These are phyloP conservation scores for Calonectria multiphialidica DNA, from an alignment of 2,329 filamentous ascomycete genomes.

Conservation along the genomic window DNA sequence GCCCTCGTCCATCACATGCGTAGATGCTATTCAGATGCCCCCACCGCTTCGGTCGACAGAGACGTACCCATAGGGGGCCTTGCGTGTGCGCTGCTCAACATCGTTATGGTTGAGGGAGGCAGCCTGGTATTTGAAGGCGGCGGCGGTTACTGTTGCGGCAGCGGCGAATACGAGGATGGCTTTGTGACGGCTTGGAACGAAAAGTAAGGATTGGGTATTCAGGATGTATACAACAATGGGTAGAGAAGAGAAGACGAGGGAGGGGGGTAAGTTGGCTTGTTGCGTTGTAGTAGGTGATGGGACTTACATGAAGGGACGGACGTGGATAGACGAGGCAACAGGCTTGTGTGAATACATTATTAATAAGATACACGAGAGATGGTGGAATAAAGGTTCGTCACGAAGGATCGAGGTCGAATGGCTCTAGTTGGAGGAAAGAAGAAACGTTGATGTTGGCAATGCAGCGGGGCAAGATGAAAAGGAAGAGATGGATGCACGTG, in stretches of 20 bases:
- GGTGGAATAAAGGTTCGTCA: not conserved
- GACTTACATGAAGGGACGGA: conserved; percentile 39
- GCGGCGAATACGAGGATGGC: conserved; percentile 51
- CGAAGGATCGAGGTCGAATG: not conserved
- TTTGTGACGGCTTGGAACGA: conserved; percentile 51
- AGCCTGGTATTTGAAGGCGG: conserved; percentile 51
- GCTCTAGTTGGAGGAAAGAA: not conserved
- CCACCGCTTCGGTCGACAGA: conserved; percentile 65
- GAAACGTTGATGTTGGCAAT: too few species aligned
- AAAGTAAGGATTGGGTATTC: conserved; percentile 4
- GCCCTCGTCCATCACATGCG: too few species aligned
- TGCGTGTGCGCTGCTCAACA: conserved; percentile 52
- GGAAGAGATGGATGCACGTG: not conserved
- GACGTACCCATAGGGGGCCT: conserved; percentile 58
- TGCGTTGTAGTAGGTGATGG: too few species aligned
- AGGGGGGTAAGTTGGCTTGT: not conserved
- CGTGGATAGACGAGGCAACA: conserved; percentile 25
- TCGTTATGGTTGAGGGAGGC: conserved; percentile 56
- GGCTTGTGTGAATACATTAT: conserved; percentile 28
- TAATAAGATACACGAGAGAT: not conserved
- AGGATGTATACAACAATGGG: not conserved
- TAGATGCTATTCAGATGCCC: conserved; percentile 47
- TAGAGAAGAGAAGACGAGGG: too few species aligned
- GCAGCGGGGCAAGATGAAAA: not conserved
- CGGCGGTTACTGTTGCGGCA: conserved; percentile 43